Evolutionary conservation across 306 rosid genomes (phyloP).

Genomic region (Canavalia ensiformis): DNA sequence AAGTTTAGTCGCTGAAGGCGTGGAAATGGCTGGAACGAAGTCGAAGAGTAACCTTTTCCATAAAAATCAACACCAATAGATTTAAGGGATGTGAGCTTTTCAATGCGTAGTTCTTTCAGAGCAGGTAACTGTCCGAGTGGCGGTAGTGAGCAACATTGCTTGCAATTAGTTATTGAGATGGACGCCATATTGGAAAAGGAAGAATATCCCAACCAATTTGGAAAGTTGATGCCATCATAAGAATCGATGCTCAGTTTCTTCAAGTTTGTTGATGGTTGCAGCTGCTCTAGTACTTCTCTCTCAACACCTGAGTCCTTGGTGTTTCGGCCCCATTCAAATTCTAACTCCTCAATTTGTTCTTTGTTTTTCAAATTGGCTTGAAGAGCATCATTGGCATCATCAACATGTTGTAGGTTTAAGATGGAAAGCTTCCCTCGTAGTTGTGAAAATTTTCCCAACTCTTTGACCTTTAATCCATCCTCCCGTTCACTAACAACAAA

Average conservation of each 20-base stretch:
- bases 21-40: too few species aligned
- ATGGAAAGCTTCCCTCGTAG: slow-evolving; percentile 34
- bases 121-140: too few species aligned
- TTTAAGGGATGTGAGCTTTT: too few species aligned
- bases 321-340: background rate
- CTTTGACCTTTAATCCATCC: slow-evolving; percentile 17
- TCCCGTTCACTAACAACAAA: slow-evolving; percentile 16
- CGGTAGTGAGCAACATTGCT: too few species aligned
- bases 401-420: slow-evolving; percentile 24
- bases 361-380: slow-evolving; percentile 17
- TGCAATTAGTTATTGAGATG: too few species aligned
- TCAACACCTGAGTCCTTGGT: background rate
- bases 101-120: too few species aligned
- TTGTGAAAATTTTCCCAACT: background rate
- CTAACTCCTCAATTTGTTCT: background rate
- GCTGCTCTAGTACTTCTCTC: slow-evolving; percentile 19
- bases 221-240: background rate
- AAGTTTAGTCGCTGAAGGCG: too few species aligned
- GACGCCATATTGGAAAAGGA: too few species aligned
- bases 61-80: too few species aligned
- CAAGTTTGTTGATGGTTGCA: slow-evolving; percentile 26
- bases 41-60: too few species aligned
- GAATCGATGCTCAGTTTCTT: background rate
- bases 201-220: too few species aligned
- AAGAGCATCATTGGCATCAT: background rate